A percentile compares a stretch with the other conserved stretches of the same genome.
These are phyloP conservation scores for Albugo candida DNA, from an alignment of 352 stramenopile genomes.

Conservation along the genomic window DNA sequence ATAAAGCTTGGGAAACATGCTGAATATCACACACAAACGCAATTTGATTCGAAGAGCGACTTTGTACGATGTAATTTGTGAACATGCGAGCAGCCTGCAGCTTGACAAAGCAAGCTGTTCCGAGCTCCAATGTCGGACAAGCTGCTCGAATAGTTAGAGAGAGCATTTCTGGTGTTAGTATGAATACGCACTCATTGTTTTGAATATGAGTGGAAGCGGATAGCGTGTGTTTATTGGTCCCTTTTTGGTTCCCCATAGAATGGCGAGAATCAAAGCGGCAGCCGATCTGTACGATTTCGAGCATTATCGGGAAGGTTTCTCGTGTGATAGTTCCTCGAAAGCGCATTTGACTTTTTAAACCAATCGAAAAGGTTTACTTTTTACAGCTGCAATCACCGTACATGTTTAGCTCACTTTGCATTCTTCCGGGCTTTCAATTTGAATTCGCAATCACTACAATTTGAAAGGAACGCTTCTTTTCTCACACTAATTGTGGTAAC, in stretches of 20 bases:
- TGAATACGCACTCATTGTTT: conserved; percentile 54
- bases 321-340: conserved; percentile 61
- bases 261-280: conserved; percentile 9
- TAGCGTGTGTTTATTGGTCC: conserved; percentile 3
- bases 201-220: conserved; percentile 20
- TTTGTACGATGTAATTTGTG: conserved; percentile 49
- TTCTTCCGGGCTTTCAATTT: too few relatives aligned
- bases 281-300: conserved; percentile 59
- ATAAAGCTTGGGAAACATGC: conserved; percentile 50
- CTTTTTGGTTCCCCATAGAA: too few relatives aligned
- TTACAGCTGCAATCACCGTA: too few relatives aligned
- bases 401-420: too few relatives aligned
- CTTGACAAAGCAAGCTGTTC: conserved; percentile 38
- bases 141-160: conserved; percentile 44
- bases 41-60: conserved; percentile 59
- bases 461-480: too few relatives aligned
- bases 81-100: conserved; percentile 48
- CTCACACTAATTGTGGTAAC: too few relatives aligned
- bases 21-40: conserved; percentile 53
- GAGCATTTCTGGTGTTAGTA: conserved; percentile 39
- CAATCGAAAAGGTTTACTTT: too few relatives aligned
- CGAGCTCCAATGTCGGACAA: conserved; percentile 28
- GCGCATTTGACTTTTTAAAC: conserved; percentile 19
- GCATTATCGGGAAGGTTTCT: conserved; percentile 51
- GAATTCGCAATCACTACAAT: too few relatives aligned